phyloP scores from a whole-genome alignment of 176 grass and related monocot genomes.

The Zoysia japonica region DNA sequence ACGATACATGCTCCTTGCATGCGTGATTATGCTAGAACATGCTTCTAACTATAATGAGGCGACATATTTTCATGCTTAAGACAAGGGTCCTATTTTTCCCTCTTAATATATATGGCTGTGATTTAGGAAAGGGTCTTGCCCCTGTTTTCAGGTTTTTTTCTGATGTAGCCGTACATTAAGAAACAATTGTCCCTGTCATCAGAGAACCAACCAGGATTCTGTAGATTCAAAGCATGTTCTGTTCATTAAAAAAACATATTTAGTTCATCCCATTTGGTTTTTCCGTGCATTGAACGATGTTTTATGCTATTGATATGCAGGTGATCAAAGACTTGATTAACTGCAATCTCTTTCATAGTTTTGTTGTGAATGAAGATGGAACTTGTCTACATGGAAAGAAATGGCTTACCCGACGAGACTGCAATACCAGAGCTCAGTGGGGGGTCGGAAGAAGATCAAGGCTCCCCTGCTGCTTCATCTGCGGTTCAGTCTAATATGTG shows the following conservation, averaged over 20 bases:
- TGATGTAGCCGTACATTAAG: not conserved
- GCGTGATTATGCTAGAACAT: conserved; percentile 19
- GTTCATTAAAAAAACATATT: not conserved
- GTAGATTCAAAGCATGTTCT: conserved; percentile 4
- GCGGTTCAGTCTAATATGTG: conserved; percentile 25
- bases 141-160: conserved; percentile 27
- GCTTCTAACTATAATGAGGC: conserved; percentile 15
- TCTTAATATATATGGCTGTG: not conserved
- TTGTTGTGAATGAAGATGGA: conserved; percentile 4
- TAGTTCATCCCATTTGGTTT: not conserved
- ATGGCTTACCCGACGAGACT: conserved; percentile 16
- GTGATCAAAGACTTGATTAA: conserved; percentile 5
- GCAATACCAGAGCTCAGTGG: conserved; percentile 48
- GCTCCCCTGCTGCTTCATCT: conserved; percentile 14
- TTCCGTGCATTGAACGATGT: conserved; percentile 19
- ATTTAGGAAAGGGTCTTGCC: not conserved
- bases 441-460: conserved; percentile 24
- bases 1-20: conserved; percentile 18
- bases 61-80: not conserved
- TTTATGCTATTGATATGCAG: conserved; percentile 26
- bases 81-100: not conserved
- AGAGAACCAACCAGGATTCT: not conserved
- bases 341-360: not conserved
- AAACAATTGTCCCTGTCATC: conserved; percentile 10
- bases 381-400: conserved; percentile 45